phyloP scores from a whole-genome alignment of 2,329 filamentous ascomycete genomes.

The Colletotrichum gloeosporioides region DNA sequence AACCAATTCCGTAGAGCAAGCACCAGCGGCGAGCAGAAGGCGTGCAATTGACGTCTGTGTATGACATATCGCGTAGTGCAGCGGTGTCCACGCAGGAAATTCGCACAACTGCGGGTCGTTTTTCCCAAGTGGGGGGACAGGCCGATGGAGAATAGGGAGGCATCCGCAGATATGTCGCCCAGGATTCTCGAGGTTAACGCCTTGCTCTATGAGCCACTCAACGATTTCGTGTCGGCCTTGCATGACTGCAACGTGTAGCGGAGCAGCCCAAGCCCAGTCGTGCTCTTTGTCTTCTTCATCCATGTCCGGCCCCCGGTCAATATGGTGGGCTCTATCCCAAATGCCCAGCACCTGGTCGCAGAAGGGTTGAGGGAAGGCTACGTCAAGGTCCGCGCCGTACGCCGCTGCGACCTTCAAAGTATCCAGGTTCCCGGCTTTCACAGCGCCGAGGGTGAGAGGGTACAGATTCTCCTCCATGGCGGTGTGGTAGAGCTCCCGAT shows the following conservation, averaged over 20 bases:
- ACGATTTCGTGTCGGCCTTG: not conserved
- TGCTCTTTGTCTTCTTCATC: not conserved
- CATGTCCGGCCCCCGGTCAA: not conserved
- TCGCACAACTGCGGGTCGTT: fast-evolving
- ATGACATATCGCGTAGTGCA: not conserved
- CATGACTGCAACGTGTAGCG: not conserved
- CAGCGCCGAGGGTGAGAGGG: not conserved
- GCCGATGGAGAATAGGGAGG: not conserved
- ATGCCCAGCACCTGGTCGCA: not conserved
- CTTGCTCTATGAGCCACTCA: not conserved
- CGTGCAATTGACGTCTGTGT: not conserved
- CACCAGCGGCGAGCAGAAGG: not conserved
- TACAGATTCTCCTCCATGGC: not conserved
- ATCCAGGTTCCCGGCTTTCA: fast-evolving
- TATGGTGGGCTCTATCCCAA: not conserved
- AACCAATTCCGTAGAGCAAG: not conserved
- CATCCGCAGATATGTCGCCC: not conserved
- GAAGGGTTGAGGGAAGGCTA: not conserved
- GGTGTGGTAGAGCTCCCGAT: not conserved
- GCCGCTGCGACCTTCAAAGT: not conserved
- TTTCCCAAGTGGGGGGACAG: fast-evolving
- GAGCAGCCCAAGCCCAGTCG: not conserved
- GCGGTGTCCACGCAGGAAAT: not conserved
- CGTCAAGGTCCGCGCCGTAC: not conserved
- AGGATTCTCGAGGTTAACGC: not conserved